These are phyloP conservation scores for Prillingera fragicola DNA, from an alignment of 1,284 basidiomycete species.

Conservation along the genomic window DNA sequence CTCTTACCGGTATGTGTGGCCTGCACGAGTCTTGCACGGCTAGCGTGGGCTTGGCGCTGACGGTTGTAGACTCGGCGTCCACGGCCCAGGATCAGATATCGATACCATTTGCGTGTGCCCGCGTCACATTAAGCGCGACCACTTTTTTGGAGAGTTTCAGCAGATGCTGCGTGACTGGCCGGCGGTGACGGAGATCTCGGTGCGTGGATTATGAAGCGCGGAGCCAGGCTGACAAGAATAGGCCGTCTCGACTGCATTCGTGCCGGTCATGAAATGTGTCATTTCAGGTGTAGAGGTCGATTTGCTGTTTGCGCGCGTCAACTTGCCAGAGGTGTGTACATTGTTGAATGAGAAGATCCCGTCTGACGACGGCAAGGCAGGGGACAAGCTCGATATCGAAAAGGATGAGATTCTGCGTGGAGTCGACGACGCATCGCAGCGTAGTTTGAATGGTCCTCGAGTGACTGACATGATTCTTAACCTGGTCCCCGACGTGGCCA, in stretches of 20 bases:
- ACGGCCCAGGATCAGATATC: conserved; percentile 94
- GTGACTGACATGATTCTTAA: conserved; percentile 95
- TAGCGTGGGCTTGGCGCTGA: background rate
- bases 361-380: conserved; percentile 56
- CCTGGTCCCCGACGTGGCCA: conserved; percentile 87
- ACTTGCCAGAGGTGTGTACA: conserved; percentile 43
- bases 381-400: conserved; percentile 80
- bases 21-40: background rate
- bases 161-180: conserved; percentile 80
- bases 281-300: conserved; percentile 91
- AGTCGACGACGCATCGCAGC: conserved; percentile 88
- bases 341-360: background rate
- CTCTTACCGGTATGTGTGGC: conserved; percentile 68
- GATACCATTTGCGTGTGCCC: conserved; percentile 98
- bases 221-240: conserved; percentile 37
- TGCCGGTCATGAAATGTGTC: conserved; percentile 88
- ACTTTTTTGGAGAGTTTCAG: conserved; percentile 92
- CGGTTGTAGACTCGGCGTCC: conserved; percentile 67
- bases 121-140: conserved; percentile 88
- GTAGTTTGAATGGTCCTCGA: conserved; percentile 93
- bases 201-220: conserved; percentile 51
- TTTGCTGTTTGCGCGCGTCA: conserved; percentile 72
- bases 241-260: conserved; percentile 94
- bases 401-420: conserved; percentile 90
- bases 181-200: conserved; percentile 82